Conservation (phyloP, 441 rosid genomes). For the Eruca vesicaria region DNA sequence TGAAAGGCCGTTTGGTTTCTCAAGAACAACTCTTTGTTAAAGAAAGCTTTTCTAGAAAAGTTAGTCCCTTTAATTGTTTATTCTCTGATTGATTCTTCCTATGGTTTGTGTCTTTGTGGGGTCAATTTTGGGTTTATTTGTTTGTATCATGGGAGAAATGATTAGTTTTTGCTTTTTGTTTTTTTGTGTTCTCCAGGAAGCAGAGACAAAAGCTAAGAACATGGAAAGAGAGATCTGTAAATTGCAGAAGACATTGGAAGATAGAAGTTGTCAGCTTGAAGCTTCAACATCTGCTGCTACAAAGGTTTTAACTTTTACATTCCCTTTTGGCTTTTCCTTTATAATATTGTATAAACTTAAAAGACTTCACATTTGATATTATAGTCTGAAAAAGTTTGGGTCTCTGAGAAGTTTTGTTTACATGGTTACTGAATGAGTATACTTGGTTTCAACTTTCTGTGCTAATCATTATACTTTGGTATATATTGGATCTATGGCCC, state of each 20-base stretch:
- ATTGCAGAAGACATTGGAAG: constrained; percentile 68
- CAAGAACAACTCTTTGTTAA: constrained; percentile 70
- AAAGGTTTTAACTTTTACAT: constrained; percentile 37
- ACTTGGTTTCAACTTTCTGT: constrained; percentile 11
- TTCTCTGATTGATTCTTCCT: constrained; percentile 8
- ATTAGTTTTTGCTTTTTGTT: not conserved
- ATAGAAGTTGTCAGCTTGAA: constrained; percentile 61
- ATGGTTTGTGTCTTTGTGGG: constrained; percentile 24
- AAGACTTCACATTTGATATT: not conserved
- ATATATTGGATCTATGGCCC: constrained; percentile 6
- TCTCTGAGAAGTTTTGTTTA: not conserved
- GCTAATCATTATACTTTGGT: constrained; percentile 15
- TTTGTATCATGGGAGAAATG: constrained; percentile 1
- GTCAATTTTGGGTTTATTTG: constrained; percentile 19
- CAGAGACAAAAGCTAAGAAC: constrained; percentile 61
- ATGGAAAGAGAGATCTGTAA: constrained; percentile 62
- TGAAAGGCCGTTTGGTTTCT: constrained; percentile 71
- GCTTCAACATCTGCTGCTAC: constrained; percentile 68
- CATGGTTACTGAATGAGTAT: not conserved
- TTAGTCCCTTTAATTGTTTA: not conserved
- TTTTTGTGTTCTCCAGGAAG: constrained; percentile 47
- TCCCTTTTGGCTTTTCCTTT: not conserved
- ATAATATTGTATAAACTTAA: not conserved
- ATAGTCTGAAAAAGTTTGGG: constrained; percentile 14
- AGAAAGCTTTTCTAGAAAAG: constrained; percentile 80